phyloP scores from a whole-genome alignment of 768 basidiomycete species.

The Naganishia kalamii region DNA sequence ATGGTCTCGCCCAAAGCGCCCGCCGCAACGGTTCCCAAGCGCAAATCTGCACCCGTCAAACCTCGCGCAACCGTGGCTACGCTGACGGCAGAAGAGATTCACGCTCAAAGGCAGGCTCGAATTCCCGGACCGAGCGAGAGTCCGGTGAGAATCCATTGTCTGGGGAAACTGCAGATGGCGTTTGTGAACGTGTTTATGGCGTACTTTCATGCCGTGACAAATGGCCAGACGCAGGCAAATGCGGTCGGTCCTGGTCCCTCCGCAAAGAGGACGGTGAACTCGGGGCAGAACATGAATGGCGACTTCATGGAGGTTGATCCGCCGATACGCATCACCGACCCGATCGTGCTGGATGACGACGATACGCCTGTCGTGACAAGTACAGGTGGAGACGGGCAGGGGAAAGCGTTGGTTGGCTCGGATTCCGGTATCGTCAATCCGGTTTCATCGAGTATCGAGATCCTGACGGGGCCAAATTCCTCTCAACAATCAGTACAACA shows the following conservation, averaged over 20 bases:
- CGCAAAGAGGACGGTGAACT: neutral
- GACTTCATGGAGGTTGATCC: constrained; percentile 9
- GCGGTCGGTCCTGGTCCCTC: too few species aligned
- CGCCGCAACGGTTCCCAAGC: neutral
- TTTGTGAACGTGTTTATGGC: constrained; percentile 12
- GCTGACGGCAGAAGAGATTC: neutral
- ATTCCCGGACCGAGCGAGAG: neutral
- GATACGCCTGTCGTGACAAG: too few species aligned
- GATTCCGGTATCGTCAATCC: neutral
- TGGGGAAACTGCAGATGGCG: constrained; percentile 5
- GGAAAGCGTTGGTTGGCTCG: neutral
- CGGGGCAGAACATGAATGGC: neutral
- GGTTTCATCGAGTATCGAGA: constrained; percentile 2
- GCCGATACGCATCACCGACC: constrained; percentile 5
- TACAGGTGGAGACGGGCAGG: neutral
- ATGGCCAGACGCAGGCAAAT: neutral
- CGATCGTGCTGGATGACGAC: constrained; percentile 3
- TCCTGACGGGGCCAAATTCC: neutral
- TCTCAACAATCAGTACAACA: neutral
- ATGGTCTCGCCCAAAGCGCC: neutral
- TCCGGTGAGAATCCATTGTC: neutral
- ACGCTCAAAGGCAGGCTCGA: neutral
- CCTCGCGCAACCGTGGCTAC: neutral
- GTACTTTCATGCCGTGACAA: neutral
- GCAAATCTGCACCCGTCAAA: neutral